phyloP scores from a whole-genome alignment of 345 rosid species.

The Euphorbia lathyris region DNA sequence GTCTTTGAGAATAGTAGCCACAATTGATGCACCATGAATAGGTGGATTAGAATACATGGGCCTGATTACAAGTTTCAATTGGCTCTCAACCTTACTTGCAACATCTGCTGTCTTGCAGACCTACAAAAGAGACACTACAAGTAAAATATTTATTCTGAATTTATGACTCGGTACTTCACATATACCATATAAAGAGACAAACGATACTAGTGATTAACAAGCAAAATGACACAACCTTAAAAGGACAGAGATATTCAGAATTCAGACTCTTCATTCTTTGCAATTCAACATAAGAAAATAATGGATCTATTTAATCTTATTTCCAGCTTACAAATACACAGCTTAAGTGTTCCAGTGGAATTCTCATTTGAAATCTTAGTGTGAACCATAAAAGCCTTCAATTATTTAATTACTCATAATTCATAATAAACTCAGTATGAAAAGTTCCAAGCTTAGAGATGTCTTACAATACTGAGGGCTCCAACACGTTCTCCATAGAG shows the following conservation, averaged over 20 bases:
- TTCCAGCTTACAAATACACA: not conserved
- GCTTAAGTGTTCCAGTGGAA: not conserved
- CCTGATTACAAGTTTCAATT: conserved; percentile 50
- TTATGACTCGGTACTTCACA: not conserved
- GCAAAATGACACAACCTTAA: not conserved
- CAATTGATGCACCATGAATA: conserved; percentile 58
- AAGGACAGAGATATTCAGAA: not conserved
- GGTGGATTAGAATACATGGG: conserved; percentile 62
- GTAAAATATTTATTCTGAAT: not conserved
- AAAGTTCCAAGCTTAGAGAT: not conserved
- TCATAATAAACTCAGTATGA: not conserved
- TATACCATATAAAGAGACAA: not conserved
- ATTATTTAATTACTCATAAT: not conserved
- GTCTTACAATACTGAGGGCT: conserved; percentile 50
- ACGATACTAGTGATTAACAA: not conserved
- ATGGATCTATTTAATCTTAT: not conserved
- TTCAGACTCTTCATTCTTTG: not conserved
- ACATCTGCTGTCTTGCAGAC: conserved; percentile 48
- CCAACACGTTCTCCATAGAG: conserved; percentile 64
- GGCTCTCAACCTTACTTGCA: conserved; percentile 48
- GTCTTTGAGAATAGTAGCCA: conserved; percentile 34
- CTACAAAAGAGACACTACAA: conserved; percentile 18
- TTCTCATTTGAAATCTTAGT: conserved; percentile 7
- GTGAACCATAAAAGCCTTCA: not conserved
- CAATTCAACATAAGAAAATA: not conserved